Evolutionary conservation across 2,329 filamentous ascomycete genomes (phyloP), one percentile per base, ranked within the genome.

Genomic region (Talaromyces sp.): DNA sequence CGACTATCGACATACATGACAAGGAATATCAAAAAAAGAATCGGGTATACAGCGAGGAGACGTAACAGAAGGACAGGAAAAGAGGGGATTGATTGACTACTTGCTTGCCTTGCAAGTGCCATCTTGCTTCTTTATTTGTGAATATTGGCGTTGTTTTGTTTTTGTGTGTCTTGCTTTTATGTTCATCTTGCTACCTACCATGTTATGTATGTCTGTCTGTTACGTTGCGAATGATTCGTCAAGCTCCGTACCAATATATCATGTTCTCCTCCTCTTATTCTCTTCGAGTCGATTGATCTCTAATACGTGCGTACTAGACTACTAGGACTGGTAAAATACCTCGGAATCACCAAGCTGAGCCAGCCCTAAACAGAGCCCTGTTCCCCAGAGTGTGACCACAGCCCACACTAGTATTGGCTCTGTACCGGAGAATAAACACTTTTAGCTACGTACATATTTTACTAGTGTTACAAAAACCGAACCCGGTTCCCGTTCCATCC

Each of bases 61-160:
- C 8, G n/a, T 29, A 27, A 25, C 1, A 22, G 34, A 10, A 15
- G 38, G 13, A 31, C 22, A 45, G 27, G 27, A 25, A 45, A 40
- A 43, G 43, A 45, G 13, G 38, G 58, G 27, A 60, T 47, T 17
- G 22, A 10, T 31, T 60, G 25, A 1, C 22, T 38, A 27, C 7
- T 31, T 29, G 27, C 27, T 45, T 53, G 49, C 49, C 17, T 43
- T 51, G 47, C 49, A 54, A 54, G 34, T 34, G 49, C 4, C 17
- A 34, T 31, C 3, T 34, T 54, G 51, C 51, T 38, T 38, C 5
- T 53, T 53, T 34, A 8, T 27, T 40, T 58, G 56, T 58, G 36
- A 38, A 58, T 58, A 58, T 58, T 58, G 56, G 56, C 56, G 56
- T 40, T 58, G 13, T 43, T 58, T 58, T 40, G 19, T 40, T 58